A percentile compares a stretch with the other conserved stretches of the same genome.
phyloP scores from a whole-genome alignment of 768 basidiomycete species.

The Porpolomopsis calyptriformis region DNA sequence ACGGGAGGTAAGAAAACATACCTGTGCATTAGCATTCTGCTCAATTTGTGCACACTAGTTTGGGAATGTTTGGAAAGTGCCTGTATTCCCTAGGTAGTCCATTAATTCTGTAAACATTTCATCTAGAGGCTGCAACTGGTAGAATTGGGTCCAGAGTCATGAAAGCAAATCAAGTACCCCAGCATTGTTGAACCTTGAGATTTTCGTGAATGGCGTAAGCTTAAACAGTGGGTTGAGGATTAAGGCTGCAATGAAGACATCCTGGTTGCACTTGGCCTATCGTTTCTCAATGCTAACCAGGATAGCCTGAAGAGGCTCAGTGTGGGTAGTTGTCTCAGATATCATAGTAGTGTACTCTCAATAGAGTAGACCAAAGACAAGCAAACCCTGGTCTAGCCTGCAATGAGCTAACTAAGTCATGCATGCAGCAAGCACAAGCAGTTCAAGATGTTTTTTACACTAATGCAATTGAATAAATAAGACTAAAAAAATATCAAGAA shows the following conservation, averaged over 20 bases:
- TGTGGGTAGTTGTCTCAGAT: conserved; percentile 11
- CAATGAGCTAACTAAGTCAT: conserved; percentile 19
- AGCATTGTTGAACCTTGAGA: neutral
- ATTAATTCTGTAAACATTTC: too few species aligned
- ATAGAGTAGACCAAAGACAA: conserved; percentile 21
- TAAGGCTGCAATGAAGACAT: conserved; percentile 15
- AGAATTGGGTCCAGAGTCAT: conserved; percentile 1
- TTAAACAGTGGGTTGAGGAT: conserved; percentile 7
- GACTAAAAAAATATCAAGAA: conserved; percentile 4
- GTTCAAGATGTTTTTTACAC: conserved; percentile 20
- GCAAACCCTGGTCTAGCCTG: conserved; percentile 21
- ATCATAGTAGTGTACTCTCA: conserved; percentile 10
- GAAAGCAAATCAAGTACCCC: neutral
- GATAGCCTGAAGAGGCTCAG: conserved; percentile 17
- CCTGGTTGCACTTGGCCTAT: too few species aligned
- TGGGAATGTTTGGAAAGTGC: neutral
- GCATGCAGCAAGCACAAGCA: conserved; percentile 23
- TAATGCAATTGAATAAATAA: conserved; percentile 12
- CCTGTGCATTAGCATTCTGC: neutral
- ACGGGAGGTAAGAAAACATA: neutral
- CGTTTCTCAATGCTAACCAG: conserved; percentile 17
- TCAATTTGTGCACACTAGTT: neutral
- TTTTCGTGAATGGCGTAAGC: neutral
- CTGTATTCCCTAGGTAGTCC: neutral
- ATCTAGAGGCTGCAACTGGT: neutral